Evolutionary conservation across 768 basidiomycete species (phyloP).

Genomic region (Piloderma croceum): DNA sequence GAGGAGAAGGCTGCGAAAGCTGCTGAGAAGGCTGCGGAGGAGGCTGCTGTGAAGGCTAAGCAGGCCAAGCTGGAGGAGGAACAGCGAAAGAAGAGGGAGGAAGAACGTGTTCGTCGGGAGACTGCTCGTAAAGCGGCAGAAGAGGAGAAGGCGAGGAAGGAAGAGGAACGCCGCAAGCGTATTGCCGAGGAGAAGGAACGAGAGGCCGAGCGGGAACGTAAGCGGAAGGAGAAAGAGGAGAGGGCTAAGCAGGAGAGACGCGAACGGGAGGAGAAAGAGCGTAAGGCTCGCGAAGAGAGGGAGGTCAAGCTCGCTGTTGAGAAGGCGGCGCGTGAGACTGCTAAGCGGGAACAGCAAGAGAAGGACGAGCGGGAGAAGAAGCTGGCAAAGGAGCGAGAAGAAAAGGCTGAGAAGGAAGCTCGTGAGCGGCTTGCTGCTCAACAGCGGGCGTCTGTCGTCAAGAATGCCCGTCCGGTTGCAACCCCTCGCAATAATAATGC

Average conservation of each 20-base stretch:
- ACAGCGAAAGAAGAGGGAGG: slow-evolving; percentile 74
- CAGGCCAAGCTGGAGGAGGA: slow-evolving; percentile 78
- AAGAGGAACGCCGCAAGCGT: slow-evolving; percentile 77
- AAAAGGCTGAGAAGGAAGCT: slow-evolving; percentile 32
- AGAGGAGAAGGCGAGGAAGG: slow-evolving; percentile 77
- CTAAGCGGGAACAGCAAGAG: slow-evolving; percentile 58
- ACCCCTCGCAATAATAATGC: slow-evolving; percentile 36
- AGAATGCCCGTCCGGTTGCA: slow-evolving; percentile 42
- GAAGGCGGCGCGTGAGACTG: slow-evolving; percentile 64
- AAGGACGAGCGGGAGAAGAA: slow-evolving; percentile 41
- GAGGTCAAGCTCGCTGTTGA: slow-evolving; percentile 52
- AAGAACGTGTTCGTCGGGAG: slow-evolving; percentile 79
- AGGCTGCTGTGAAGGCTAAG: slow-evolving; percentile 70
- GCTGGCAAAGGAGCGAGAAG: slow-evolving; percentile 35
- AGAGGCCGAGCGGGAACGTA: slow-evolving; percentile 69
- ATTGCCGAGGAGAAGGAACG: slow-evolving; percentile 76
- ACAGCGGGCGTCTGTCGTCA: slow-evolving; percentile 46
- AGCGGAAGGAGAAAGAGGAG: slow-evolving; percentile 69
- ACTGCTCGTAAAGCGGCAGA: slow-evolving; percentile 68
- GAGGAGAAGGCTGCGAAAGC: slow-evolving; percentile 81
- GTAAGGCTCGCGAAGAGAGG: slow-evolving; percentile 65
- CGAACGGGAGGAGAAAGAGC: slow-evolving; percentile 67
- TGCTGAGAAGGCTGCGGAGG: slow-evolving; percentile 83
- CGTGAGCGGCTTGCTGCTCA: slow-evolving; percentile 34
- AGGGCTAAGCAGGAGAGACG: slow-evolving; percentile 70